Base-by-base conservation (phyloP, 768 basidiomycete species). In the Neoboletus magnificus region DNA sequence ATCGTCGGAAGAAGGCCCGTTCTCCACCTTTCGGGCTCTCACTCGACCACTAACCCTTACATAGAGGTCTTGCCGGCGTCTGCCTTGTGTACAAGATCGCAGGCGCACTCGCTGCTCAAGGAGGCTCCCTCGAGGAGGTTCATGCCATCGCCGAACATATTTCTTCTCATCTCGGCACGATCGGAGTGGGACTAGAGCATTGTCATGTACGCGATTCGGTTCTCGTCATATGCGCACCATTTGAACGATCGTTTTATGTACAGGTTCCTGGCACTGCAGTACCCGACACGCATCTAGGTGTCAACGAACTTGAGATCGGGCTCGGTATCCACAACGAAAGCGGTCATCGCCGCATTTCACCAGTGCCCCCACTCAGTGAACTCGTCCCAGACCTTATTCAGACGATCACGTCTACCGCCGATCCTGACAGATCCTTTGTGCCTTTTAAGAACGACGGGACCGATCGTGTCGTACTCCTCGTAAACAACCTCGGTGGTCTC, bases 311-410 rank as follows among this genome's bases (percentile, higher is more conserved):
- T 50, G 93, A 96, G 72, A 87, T 96, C 55, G 93, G 93, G 18
- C 83, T 91, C 77, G 90, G 93, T 13, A 89, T 96, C 54, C 93
- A 96, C 74, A 96, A 96, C 64, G 93, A 96, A 73, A 82, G 85
- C 45, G 93, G 89, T 9, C 79, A 84, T 58, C 74, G 76, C 40
- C 84, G 84, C 29, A 61, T 88, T 35, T 85, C 85, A 0, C 89
- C 88, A 5, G 76, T 87, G 3, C 92, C 93, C 0, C 78, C 86
- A 11, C 79, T 91, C 45, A 77, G 80, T 16, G 76, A 86, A 58
- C 82, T 95, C 52, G 76, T 94, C 43, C 77, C 79, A n/a, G 76
- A 82, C 60, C 77, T 95, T 43, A 72, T 94, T 23, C 82, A 84
- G 41, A 76, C 89, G 59, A 75, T 93, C 56, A 85, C 79, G 23